Evolutionary conservation across 2,329 filamentous ascomycete genomes (phyloP).

Genomic region (Lasiodiplodia hormozganensis): DNA sequence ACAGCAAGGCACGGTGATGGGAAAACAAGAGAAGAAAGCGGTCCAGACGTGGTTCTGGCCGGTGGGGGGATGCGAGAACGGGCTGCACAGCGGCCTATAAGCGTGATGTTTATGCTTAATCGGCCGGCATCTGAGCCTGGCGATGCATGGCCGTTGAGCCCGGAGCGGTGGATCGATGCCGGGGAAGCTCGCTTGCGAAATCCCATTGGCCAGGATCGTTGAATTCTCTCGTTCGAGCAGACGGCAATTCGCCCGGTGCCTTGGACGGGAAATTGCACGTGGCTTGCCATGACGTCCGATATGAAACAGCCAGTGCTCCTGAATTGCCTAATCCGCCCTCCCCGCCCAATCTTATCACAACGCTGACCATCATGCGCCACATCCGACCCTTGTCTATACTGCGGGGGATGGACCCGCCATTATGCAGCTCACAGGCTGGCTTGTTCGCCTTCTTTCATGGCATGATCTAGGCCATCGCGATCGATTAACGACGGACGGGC

Average conservation of each 20-base stretch:
- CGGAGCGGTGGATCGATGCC: neutral
- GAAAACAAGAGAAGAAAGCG: neutral
- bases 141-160: constrained; percentile 7
- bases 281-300: constrained; percentile 18
- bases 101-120: constrained; percentile 22
- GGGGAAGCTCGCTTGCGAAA: neutral
- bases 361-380: constrained; percentile 20
- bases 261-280: constrained; percentile 27
- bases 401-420: constrained; percentile 19
- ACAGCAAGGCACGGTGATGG: neutral
- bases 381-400: neutral
- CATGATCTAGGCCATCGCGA: constrained; percentile 6
- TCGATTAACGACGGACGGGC: neutral
- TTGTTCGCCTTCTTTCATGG: neutral
- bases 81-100: constrained; percentile 10
- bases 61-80: neutral
- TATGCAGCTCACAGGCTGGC: constrained; percentile 7
- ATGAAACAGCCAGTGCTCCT: constrained; percentile 9
- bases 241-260: constrained; percentile 18
- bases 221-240: neutral
- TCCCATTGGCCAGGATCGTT: constrained; percentile 13
- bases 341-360: constrained; percentile 13
- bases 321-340: neutral
- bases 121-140: constrained; percentile 1
- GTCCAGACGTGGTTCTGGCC: constrained; percentile 5